These are phyloP conservation scores for Neurospora sp. DNA, from an alignment of 495 filamentous ascomycete species.

Conservation along the genomic window DNA sequence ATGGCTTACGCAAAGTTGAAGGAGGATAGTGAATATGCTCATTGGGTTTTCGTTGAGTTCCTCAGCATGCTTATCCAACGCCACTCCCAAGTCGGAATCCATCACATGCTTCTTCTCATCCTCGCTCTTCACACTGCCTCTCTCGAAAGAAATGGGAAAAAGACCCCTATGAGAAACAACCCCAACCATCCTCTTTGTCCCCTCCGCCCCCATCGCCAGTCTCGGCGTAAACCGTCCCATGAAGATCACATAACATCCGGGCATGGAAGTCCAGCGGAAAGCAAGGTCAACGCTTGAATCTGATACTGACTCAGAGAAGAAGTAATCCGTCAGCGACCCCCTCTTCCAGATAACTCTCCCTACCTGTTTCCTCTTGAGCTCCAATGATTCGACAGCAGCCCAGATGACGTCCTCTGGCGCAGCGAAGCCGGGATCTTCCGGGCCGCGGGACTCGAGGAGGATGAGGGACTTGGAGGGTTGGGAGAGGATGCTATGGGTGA, in stretches of 20 bases:
- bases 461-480: neutral
- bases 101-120: neutral
- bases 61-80: neutral
- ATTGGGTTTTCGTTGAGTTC: neutral
- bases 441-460: neutral
- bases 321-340: neutral
- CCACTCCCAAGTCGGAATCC: rapidly evolving
- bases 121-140: no score
- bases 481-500: no score
- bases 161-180: neutral
- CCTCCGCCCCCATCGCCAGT: neutral
- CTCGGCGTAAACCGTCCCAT: neutral
- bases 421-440: neutral
- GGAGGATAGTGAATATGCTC: neutral
- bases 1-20: neutral
- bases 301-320: neutral
- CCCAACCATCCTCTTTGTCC: neutral
- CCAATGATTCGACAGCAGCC: rapidly evolving
- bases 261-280: neutral
- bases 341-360: neutral
- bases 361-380: neutral
- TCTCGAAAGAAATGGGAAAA: no score
- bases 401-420: neutral
- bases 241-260: neutral
- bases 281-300: neutral